These are phyloP conservation scores for Solanum sitiens DNA, from an alignment of 257 asterid genomes.

Conservation along the genomic window DNA sequence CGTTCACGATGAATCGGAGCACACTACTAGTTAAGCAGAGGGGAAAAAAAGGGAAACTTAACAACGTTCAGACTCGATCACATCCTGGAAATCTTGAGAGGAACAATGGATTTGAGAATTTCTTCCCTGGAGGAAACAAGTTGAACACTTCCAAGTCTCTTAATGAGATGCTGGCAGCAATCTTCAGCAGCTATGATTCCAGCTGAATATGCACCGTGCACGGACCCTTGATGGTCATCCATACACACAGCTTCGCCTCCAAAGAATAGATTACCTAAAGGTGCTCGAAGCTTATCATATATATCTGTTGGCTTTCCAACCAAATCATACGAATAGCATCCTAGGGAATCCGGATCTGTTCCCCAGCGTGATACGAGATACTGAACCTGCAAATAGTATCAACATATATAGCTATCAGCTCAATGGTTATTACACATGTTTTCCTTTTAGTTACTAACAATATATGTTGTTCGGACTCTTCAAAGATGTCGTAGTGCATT, in stretches of 20 bases:
- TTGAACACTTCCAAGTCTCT: conserved; percentile 48
- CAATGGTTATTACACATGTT: background rate
- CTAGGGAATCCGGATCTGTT: conserved; percentile 66
- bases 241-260: conserved; percentile 93
- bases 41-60: too few species aligned
- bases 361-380: conserved; percentile 91
- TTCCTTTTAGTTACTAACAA: background rate
- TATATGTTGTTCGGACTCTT: background rate
- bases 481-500: background rate
- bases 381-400: conserved; percentile 38
- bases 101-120: conserved; percentile 43
- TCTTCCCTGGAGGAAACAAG: conserved; percentile 63
- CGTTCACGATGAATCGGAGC: background rate
- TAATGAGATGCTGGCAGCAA: conserved; percentile 55
- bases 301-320: conserved; percentile 79
- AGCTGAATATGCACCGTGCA: conserved; percentile 94
- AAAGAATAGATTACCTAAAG: conserved; percentile 80
- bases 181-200: conserved; percentile 83
- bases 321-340: conserved; percentile 83
- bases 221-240: conserved; percentile 86
- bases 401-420: background rate
- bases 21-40: too few species aligned
- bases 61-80: background rate
- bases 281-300: conserved; percentile 78
- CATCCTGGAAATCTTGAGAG: conserved; percentile 88